Conservation (phyloP, 441 rosid genomes). For the Raphanus hybrid region DNA sequence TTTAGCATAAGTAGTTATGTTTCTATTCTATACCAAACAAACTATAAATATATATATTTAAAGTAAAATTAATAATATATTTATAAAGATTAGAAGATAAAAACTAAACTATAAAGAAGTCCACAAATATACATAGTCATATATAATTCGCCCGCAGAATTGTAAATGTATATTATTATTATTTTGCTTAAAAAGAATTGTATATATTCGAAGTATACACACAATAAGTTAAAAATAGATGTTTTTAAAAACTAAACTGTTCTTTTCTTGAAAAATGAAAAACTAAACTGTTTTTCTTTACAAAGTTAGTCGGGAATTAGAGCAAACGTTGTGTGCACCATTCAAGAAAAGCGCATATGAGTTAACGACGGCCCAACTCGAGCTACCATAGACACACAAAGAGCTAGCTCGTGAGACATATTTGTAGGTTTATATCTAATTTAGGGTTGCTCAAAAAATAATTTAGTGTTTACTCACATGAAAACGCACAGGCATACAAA, state of each 20-base stretch:
- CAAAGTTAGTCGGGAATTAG: background rate
- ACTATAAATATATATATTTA: background rate
- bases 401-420: constrained; percentile 11
- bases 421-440: constrained; percentile 16
- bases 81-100: background rate
- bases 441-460: background rate
- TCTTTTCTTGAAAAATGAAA: no score
- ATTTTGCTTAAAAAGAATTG: no score
- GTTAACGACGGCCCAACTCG: constrained; percentile 26
- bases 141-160: no score
- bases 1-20: constrained; percentile 13
- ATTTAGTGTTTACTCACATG: background rate
- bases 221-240: background rate
- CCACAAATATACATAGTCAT: background rate
- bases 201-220: background rate
- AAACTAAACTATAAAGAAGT: no score
- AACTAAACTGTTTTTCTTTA: background rate
- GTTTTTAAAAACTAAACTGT: background rate
- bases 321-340: background rate
- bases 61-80: background rate
- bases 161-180: background rate
- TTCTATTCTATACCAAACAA: constrained; percentile 15
- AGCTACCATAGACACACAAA: constrained; percentile 25
- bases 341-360: background rate
- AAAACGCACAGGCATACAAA: no score